phyloP scores from a whole-genome alignment of 768 basidiomycete genomes.

The Hysterangium stoloniferum region DNA sequence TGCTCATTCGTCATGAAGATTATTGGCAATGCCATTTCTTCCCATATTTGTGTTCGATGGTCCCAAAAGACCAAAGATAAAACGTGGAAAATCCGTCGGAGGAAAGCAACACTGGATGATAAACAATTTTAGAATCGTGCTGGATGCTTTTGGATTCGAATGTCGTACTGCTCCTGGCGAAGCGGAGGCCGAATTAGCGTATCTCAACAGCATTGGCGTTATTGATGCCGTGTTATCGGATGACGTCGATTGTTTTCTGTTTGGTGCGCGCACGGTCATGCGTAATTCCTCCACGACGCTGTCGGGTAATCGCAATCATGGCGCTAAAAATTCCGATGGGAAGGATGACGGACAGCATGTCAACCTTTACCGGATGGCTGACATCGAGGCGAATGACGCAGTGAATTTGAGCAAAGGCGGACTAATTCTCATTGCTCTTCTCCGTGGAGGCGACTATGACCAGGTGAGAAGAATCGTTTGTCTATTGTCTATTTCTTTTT shows the following conservation, averaged over 20 bases:
- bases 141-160: slow-evolving; percentile 32
- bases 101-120: slow-evolving; percentile 21
- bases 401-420: slow-evolving; percentile 53
- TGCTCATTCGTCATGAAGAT: not conserved
- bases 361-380: slow-evolving; percentile 30
- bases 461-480: slow-evolving; percentile 28
- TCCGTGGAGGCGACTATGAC: slow-evolving; percentile 89
- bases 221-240: slow-evolving; percentile 89
- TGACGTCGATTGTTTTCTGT: slow-evolving; percentile 89
- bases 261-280: slow-evolving; percentile 77
- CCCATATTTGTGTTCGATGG: slow-evolving; percentile 26
- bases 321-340: slow-evolving; percentile 35
- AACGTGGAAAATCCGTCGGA: slow-evolving; percentile 30
- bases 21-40: slow-evolving; percentile 23
- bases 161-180: slow-evolving; percentile 72
- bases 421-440: slow-evolving; percentile 72
- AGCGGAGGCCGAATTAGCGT: slow-evolving; percentile 90
- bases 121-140: slow-evolving; percentile 23
- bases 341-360: slow-evolving; percentile 68
- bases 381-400: slow-evolving; percentile 37
- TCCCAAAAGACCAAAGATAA: slow-evolving; percentile 25
- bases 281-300: slow-evolving; percentile 81
- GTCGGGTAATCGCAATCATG: slow-evolving; percentile 62
- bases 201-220: slow-evolving; percentile 69
- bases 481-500: not conserved